Evolutionary conservation across 192 early-diverging fungal species (phyloP).

Genomic region (Umbelopsis isabellina): DNA sequence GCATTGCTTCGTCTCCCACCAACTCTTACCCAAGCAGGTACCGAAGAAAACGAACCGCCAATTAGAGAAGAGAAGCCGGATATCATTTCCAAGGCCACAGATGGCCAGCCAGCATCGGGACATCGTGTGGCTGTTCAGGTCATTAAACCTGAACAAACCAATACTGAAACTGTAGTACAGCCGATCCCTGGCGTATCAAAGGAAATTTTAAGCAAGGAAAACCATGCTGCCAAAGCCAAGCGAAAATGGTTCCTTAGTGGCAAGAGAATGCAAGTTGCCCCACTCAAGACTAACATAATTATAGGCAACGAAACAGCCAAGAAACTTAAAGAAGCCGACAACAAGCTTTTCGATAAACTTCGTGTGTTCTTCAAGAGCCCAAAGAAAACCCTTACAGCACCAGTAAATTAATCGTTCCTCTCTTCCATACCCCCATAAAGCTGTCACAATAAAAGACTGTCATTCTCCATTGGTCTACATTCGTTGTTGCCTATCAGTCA

Average conservation of each 20-base stretch:
- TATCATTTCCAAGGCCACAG: too few relatives aligned
- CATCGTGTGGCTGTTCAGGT: too few relatives aligned
- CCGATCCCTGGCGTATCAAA: neutral
- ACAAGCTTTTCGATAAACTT: conserved; percentile 8
- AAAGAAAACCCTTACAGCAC: conserved; percentile 4
- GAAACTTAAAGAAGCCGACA: neutral
- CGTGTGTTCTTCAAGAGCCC: neutral
- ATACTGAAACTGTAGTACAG: too few relatives aligned
- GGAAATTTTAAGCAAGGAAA: neutral
- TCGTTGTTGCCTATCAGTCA: neutral
- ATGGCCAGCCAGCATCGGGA: too few relatives aligned
- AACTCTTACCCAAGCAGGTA: neutral
- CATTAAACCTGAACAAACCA: too few relatives aligned
- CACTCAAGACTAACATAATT: neutral
- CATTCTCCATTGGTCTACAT: neutral
- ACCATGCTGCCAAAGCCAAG: neutral
- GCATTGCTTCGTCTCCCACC: conserved; percentile 8
- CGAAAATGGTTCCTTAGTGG: neutral
- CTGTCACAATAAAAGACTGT: conserved; percentile 16
- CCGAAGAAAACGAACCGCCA: neutral
- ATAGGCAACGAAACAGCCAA: neutral
- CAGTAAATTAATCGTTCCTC: neutral
- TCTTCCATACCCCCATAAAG: neutral
- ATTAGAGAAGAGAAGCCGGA: too few relatives aligned
- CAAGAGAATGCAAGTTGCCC: conserved; percentile 16